Evolutionary conservation across 2,329 filamentous ascomycete genomes (phyloP).

Genomic region (Xylaria sp.): DNA sequence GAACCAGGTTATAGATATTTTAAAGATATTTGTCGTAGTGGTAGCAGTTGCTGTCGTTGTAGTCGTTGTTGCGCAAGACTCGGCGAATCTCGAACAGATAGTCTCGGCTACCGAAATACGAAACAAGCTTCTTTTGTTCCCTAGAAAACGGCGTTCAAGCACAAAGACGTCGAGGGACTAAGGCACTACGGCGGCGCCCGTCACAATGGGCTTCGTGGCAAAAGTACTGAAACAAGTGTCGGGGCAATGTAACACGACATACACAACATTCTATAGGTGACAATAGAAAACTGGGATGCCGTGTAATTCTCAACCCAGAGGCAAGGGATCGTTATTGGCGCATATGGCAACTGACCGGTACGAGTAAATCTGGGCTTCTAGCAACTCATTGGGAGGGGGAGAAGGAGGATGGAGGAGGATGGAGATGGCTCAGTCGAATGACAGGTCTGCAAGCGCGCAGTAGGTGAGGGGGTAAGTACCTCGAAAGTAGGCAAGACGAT

Average conservation of each 20-base stretch:
- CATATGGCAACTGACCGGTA: neutral
- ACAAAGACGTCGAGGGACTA: neutral
- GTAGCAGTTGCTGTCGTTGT: neutral
- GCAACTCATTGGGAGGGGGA: neutral
- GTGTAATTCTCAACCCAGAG: neutral
- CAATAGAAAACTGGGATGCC: neutral
- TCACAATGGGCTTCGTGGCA: slow-evolving; percentile 7
- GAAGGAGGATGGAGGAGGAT: neutral
- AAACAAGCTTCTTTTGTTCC: neutral
- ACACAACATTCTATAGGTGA: slow-evolving; percentile 14
- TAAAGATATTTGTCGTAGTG: no score
- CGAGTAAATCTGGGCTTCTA: neutral
- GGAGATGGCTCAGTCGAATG: slow-evolving; percentile 2
- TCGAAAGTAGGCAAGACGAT: neutral
- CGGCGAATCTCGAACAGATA: neutral
- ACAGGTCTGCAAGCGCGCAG: neutral
- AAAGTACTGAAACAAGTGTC: slow-evolving; percentile 1
- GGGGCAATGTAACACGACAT: neutral
- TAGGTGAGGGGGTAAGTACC: slow-evolving; percentile 16
- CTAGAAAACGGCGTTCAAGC: neutral
- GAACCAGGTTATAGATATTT: neutral
- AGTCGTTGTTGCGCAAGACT: neutral
- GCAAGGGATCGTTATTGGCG: slow-evolving; percentile 3
- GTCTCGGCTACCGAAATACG: neutral
- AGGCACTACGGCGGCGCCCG: neutral